phyloP scores from a whole-genome alignment of 768 basidiomycete genomes.

The Pisolithus marmoratus region DNA sequence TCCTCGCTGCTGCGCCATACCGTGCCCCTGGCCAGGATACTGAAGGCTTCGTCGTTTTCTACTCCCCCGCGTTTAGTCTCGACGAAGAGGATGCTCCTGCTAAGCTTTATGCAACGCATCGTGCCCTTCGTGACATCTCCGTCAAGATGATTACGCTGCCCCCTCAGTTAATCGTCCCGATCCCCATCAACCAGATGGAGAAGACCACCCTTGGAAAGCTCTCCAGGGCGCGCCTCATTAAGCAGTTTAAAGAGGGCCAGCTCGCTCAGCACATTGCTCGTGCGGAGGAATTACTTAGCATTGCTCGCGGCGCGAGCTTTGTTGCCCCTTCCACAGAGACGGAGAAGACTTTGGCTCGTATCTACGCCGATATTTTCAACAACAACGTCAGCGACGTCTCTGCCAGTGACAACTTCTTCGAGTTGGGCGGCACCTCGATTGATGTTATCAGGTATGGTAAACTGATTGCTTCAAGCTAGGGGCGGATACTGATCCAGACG shows the following conservation, averaged over 20 bases:
- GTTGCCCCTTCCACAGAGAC: slow-evolving; percentile 15
- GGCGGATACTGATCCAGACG: neutral
- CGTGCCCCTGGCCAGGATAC: slow-evolving; percentile 35
- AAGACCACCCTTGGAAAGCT: slow-evolving; percentile 40
- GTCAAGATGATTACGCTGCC: slow-evolving; percentile 27
- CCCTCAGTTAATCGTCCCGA: slow-evolving; percentile 34
- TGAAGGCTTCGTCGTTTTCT: slow-evolving; percentile 40
- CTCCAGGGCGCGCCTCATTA: slow-evolving; percentile 29
- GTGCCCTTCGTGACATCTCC: slow-evolving; percentile 24
- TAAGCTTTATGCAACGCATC: slow-evolving; percentile 18
- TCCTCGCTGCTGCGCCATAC: slow-evolving; percentile 33
- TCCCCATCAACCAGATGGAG: slow-evolving; percentile 32
- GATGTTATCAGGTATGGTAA: slow-evolving; percentile 22
- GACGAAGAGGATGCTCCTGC: slow-evolving; percentile 13
- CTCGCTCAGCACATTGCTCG: slow-evolving; percentile 20
- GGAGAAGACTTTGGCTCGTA: slow-evolving; percentile 21
- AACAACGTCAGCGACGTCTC: slow-evolving; percentile 15
- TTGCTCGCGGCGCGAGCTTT: slow-evolving; percentile 14
- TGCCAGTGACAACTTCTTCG: slow-evolving; percentile 32
- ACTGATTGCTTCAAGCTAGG: neutral
- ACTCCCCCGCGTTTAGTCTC: slow-evolving; percentile 24
- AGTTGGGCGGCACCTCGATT: slow-evolving; percentile 35
- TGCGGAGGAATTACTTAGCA: slow-evolving; percentile 14
- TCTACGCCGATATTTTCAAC: slow-evolving; percentile 24
- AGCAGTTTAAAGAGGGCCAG: slow-evolving; percentile 28